A percentile compares a stretch with the other conserved stretches of the same genome.
phyloP scores from a whole-genome alignment of 2,329 filamentous ascomycete genomes.

The Fusarium buxicola region DNA sequence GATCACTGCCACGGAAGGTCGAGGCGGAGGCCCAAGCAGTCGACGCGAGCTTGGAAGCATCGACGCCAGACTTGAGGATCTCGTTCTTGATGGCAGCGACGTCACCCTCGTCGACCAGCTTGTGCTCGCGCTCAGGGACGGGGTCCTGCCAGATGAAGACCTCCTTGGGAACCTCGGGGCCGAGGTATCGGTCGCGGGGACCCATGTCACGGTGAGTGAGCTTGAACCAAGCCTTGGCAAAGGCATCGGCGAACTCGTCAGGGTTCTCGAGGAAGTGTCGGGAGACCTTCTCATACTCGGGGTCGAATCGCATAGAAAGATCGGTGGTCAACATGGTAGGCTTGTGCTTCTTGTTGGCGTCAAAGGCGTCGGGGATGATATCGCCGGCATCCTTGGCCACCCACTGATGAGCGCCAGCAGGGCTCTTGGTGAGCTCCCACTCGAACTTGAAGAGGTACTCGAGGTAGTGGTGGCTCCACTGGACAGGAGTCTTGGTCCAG shows the following conservation, averaged over 20 bases:
- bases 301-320: constrained; percentile 77
- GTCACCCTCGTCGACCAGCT: constrained; percentile 71
- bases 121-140: constrained; percentile 69
- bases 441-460: constrained; percentile 84
- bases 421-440: constrained; percentile 81
- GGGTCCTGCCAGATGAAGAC: constrained; percentile 81
- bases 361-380: constrained; percentile 53
- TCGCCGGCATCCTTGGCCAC: constrained; percentile 67
- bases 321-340: constrained; percentile 34
- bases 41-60: constrained; percentile 70
- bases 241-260: constrained; percentile 75
- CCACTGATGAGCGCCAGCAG: constrained; percentile 82
- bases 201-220: constrained; percentile 84
- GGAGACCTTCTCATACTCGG: constrained; percentile 82
- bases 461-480: constrained; percentile 78
- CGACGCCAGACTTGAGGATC: constrained; percentile 71
- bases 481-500: constrained; percentile 76
- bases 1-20: constrained; percentile 80
- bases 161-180: constrained; percentile 79
- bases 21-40: constrained; percentile 77
- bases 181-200: constrained; percentile 76
- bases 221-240: constrained; percentile 85
- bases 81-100: constrained; percentile 74
- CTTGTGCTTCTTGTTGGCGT: constrained; percentile 36
- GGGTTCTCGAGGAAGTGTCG: constrained; percentile 77